Percentiles rank a stretch among this genome's conserved stretches.
These are phyloP conservation scores for Irpex rosettiformis DNA, from an alignment of 1,284 basidiomycete genomes.

Conservation along the genomic window DNA sequence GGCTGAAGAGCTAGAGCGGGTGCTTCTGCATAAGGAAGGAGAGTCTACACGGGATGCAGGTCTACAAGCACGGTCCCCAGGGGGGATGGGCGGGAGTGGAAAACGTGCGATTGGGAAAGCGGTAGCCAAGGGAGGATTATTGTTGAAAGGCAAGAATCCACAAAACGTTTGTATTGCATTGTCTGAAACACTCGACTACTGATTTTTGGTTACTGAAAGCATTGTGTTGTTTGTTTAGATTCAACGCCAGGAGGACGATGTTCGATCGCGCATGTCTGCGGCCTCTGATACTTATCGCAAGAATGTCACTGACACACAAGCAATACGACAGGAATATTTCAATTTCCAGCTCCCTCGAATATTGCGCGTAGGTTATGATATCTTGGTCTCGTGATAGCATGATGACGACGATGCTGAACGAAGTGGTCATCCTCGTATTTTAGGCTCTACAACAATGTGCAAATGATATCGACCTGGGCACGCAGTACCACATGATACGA, in stretches of 20 bases:
- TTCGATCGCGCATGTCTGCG: conserved; percentile 78
- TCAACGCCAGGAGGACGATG: conserved; percentile 92
- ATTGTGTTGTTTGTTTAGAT: conserved; percentile 46
- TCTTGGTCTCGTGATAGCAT: no score
- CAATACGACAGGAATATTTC: conserved; percentile 94
- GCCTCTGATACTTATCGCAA: conserved; percentile 90
- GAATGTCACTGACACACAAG: conserved; percentile 87
- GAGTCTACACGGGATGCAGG: conserved; percentile 82
- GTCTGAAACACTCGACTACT: neutral
- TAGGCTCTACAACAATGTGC: conserved; percentile 94
- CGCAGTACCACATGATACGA: conserved; percentile 93
- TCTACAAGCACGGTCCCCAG: conserved; percentile 54
- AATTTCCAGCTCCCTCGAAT: conserved; percentile 95
- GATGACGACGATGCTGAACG: neutral
- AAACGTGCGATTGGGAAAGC: conserved; percentile 83
- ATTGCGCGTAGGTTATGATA: conserved; percentile 63
- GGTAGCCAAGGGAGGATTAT: conserved; percentile 85
- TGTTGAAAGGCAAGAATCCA: conserved; percentile 93
- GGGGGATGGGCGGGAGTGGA: conserved; percentile 46
- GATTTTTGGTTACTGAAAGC: neutral
- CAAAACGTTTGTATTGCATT: conserved; percentile 60
- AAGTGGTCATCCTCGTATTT: no score
- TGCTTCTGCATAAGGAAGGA: conserved; percentile 94
- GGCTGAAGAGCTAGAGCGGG: conserved; percentile 91
- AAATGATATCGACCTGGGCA: conserved; percentile 95